These are phyloP conservation scores for Pseudoscleropodium purum DNA, from an alignment of 225 moss, liverwort and hornwort species.

Conservation along the genomic window DNA sequence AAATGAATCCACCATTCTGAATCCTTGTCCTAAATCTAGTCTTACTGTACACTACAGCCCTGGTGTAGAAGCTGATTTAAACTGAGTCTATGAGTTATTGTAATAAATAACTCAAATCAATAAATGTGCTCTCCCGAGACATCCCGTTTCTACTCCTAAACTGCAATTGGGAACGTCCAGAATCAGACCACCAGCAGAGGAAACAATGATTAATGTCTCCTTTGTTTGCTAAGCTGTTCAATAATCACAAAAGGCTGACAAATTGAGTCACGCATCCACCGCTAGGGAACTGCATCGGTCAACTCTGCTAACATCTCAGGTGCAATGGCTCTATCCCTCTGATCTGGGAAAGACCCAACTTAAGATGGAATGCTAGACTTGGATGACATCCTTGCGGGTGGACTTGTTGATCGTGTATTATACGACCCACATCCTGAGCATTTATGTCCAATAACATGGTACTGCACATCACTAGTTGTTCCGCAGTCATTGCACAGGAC, in stretches of 20 bases:
- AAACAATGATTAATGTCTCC: slow-evolving; percentile 1
- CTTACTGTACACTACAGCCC: background rate
- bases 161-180: background rate
- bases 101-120: background rate
- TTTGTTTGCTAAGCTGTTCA: background rate
- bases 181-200: background rate
- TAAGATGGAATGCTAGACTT: background rate
- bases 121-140: slow-evolving; percentile 6
- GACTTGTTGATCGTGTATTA: slow-evolving; percentile 47
- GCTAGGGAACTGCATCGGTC: background rate
- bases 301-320: background rate
- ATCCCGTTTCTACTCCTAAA: background rate
- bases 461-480: slow-evolving; percentile 46
- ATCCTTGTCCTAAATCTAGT: background rate
- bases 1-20: background rate
- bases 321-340: background rate
- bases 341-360: background rate
- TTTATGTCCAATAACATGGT: slow-evolving; percentile 82
- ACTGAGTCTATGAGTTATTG: background rate
- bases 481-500: slow-evolving; percentile 60
- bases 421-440: slow-evolving; percentile 67
- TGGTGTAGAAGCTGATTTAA: background rate
- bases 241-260: background rate
- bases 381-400: background rate
- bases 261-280: background rate